Conservation (phyloP, 2,329 filamentous ascomycete genomes). For the Phialophora chinensis region DNA sequence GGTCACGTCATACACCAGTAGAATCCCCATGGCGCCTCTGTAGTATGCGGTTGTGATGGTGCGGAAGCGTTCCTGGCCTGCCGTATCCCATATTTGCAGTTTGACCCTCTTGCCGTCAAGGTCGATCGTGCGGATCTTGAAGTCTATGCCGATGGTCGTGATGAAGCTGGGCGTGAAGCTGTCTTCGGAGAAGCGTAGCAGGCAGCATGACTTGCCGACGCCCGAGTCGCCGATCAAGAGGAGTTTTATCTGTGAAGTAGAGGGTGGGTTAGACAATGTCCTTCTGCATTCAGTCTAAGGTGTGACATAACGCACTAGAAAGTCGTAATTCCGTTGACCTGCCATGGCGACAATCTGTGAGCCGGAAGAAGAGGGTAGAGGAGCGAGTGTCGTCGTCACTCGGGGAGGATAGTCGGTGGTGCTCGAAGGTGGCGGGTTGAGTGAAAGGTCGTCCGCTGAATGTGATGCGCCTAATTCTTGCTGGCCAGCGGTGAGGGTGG, state of each 20-base stretch:
- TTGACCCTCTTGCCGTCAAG: slow-evolving; percentile 98
- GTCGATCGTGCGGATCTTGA: slow-evolving; percentile 99
- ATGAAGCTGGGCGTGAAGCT: slow-evolving; percentile 98
- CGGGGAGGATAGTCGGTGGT: slow-evolving; percentile 1
- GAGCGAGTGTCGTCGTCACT: background rate
- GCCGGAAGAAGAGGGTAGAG: slow-evolving; percentile 3
- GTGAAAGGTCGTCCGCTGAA: slow-evolving; percentile 12
- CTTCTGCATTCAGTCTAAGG: background rate
- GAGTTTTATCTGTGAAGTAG: slow-evolving; percentile 78
- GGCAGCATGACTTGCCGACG: slow-evolving; percentile 95
- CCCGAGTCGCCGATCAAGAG: slow-evolving; percentile 96
- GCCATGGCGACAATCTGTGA: slow-evolving; percentile 67
- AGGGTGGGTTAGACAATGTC: slow-evolving; percentile 28
- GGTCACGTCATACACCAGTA: slow-evolving; percentile 97
- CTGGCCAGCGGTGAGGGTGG: background rate
- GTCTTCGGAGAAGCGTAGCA: slow-evolving; percentile 95
- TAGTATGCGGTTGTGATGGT: slow-evolving; percentile 99
- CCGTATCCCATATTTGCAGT: slow-evolving; percentile 99
- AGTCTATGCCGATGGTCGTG: slow-evolving; percentile 99
- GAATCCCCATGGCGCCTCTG: slow-evolving; percentile 95
- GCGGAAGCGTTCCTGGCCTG: slow-evolving; percentile 95
- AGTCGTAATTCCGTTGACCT: slow-evolving; percentile 98
- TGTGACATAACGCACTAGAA: slow-evolving; percentile 72
- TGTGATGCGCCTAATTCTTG: slow-evolving; percentile 11
- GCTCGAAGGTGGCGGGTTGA: slow-evolving; percentile 8